A percentile compares a stretch with the other conserved stretches of the same genome.
Evolutionary conservation across 1,139 yeast genomes (phyloP).

Genomic region (Diutina siamensis): DNA sequence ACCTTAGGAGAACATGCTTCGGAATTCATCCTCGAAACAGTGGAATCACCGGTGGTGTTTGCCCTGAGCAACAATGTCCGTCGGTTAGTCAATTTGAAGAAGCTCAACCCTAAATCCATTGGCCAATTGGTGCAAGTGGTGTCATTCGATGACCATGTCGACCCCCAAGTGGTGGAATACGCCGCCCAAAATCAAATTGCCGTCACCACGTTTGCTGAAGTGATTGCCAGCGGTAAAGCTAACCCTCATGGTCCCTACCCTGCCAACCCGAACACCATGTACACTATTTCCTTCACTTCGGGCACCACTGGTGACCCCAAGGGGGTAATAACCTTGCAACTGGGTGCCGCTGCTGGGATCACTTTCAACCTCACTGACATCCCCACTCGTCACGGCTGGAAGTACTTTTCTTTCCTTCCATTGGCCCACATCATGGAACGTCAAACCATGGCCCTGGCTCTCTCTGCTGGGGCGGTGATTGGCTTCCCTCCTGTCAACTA

Average conservation of each 20-base stretch:
- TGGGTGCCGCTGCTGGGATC: constrained; percentile 18
- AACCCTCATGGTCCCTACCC: constrained; percentile 8
- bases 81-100: constrained; percentile 12
- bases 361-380: constrained; percentile 11
- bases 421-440: constrained; percentile 34
- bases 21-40: constrained; percentile 14
- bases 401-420: constrained; percentile 21
- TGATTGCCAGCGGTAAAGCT: neutral
- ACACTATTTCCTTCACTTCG: constrained; percentile 30
- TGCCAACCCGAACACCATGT: constrained; percentile 21
- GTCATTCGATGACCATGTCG: constrained; percentile 16
- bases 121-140: constrained; percentile 13
- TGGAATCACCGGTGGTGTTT: constrained; percentile 16
- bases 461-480: constrained; percentile 12
- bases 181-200: constrained; percentile 9
- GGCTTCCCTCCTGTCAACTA: constrained; percentile 20
- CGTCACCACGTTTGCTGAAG: constrained; percentile 6
- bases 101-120: constrained; percentile 11
- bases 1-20: constrained; percentile 17
- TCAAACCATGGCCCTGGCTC: constrained; percentile 11
- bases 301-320: constrained; percentile 35
- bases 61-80: constrained; percentile 25
- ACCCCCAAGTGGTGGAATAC: constrained; percentile 10
- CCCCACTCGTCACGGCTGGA: constrained; percentile 10
- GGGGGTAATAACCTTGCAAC: constrained; percentile 26